phyloP scores from a whole-genome alignment of 1,284 basidiomycete species.

The Tilletia horrida region DNA sequence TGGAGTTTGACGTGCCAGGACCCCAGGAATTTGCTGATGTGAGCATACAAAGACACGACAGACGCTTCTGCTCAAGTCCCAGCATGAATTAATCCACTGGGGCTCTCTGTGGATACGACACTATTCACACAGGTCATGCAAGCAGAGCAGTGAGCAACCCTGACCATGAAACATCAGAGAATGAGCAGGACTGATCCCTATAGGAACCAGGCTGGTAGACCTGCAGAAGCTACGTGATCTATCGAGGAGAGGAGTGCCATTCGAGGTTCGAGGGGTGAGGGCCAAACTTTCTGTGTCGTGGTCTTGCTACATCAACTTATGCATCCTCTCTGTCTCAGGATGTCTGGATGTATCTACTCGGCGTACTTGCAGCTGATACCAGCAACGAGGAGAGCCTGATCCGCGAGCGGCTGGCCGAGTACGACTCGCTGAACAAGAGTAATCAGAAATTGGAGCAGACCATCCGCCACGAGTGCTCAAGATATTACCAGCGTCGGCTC shows the following conservation, averaged over 20 bases:
- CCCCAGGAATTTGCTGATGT: conserved; percentile 7
- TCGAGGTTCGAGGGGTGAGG: conserved; percentile 18
- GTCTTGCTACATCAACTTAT: no score
- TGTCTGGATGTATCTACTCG: conserved; percentile 22
- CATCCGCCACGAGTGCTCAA: conserved; percentile 43
- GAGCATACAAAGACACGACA: not conserved
- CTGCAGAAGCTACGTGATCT: conserved; percentile 21
- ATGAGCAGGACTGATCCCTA: not conserved
- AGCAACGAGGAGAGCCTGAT: conserved; percentile 18
- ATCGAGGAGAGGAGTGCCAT: conserved; percentile 11
- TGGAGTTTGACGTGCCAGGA: conserved; percentile 7
- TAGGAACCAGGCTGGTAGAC: conserved; percentile 3
- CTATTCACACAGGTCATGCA: not conserved
- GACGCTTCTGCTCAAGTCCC: not conserved
- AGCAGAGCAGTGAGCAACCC: not conserved
- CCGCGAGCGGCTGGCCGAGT: conserved; percentile 21
- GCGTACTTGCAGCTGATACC: conserved; percentile 19
- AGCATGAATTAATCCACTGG: not conserved
- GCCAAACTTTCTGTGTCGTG: not conserved
- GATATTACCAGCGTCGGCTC: conserved; percentile 49
- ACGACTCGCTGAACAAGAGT: conserved; percentile 49
- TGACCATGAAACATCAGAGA: no score
- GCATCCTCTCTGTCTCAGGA: not conserved
- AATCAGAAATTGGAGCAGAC: conserved; percentile 46
- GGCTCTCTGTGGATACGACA: not conserved